Evolutionary conservation across 805 yeast species (phyloP).

Genomic region (Priceomyces medius): DNA sequence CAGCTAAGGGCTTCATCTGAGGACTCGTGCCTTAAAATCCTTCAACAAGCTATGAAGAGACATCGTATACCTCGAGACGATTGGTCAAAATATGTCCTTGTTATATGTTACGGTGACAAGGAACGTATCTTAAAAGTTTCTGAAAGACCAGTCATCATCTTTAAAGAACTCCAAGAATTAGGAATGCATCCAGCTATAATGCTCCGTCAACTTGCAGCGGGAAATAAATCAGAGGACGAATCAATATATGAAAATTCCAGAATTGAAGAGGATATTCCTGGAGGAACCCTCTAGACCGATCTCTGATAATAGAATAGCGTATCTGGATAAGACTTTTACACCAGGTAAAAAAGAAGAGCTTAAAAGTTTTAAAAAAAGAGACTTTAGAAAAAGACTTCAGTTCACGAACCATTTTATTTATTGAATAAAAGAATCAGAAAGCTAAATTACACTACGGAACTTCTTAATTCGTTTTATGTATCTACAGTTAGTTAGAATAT

Average conservation of each 20-base stretch:
- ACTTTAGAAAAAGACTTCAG: no score
- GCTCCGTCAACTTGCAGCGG: constrained; percentile 74
- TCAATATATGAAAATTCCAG: constrained; percentile 36
- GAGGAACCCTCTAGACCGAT: constrained; percentile 44
- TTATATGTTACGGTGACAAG: constrained; percentile 87
- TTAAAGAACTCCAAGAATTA: constrained; percentile 78
- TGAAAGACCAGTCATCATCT: constrained; percentile 84
- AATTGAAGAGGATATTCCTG: constrained; percentile 45
- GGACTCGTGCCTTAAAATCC: constrained; percentile 84
- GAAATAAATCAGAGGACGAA: constrained; percentile 24
- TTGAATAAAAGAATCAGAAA: no score
- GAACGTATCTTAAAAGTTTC: constrained; percentile 80
- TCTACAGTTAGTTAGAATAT: no score
- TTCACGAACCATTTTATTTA: no score
- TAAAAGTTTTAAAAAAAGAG: no score
- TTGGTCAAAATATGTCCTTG: constrained; percentile 85
- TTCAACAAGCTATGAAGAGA: constrained; percentile 85
- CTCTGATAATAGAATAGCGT: no score
- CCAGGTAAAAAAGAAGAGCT: no score
- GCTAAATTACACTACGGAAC: no score
- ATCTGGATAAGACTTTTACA: no score
- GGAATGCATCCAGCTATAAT: constrained; percentile 90
- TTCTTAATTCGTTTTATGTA: background rate
- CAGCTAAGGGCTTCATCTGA: constrained; percentile 83
- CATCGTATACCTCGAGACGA: constrained; percentile 76